A percentile compares a stretch with the other conserved stretches of the same genome.
Evolutionary conservation across 345 rosid genomes (phyloP).

Genomic region (Carallia brachiata): DNA sequence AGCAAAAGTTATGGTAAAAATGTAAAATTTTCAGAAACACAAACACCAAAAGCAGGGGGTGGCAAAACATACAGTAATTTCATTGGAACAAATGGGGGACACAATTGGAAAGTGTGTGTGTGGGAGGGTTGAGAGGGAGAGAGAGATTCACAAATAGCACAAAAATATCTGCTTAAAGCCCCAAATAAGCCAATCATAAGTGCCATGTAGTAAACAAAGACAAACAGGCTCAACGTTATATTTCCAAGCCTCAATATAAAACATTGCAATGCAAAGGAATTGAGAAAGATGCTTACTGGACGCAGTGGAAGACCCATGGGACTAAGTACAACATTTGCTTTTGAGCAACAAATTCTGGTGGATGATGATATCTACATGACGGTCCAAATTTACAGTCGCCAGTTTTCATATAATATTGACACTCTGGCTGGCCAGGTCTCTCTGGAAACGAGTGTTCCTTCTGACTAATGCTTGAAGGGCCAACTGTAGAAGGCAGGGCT

Average conservation of each 20-base stretch:
- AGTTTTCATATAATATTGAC: constrained; percentile 83
- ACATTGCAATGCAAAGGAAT: neutral
- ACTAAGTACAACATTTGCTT: constrained; percentile 47
- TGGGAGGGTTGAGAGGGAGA: neutral
- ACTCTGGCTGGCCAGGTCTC: constrained; percentile 83
- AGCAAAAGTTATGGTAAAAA: too few relatives aligned
- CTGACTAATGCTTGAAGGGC: constrained; percentile 56
- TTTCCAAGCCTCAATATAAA: neutral
- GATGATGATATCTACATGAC: constrained; percentile 91
- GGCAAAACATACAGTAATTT: neutral
- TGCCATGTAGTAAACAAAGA: neutral
- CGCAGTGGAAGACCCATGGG: constrained; percentile 80
- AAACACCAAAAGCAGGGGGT: too few relatives aligned
- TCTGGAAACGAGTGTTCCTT: constrained; percentile 73
- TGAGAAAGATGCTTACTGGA: constrained; percentile 44
- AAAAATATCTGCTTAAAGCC: neutral
- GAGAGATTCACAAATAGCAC: neutral
- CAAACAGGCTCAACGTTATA: too few relatives aligned
- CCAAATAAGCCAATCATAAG: neutral
- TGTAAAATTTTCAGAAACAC: too few relatives aligned
- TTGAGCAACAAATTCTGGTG: constrained; percentile 50
- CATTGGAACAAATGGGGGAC: neutral
- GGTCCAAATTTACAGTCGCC: constrained; percentile 88
- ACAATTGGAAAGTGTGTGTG: neutral
- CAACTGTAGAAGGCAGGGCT: constrained; percentile 39